Evolutionary conservation across 805 yeast genomes (phyloP).

Genomic region (Cyberlindnera maritima): DNA sequence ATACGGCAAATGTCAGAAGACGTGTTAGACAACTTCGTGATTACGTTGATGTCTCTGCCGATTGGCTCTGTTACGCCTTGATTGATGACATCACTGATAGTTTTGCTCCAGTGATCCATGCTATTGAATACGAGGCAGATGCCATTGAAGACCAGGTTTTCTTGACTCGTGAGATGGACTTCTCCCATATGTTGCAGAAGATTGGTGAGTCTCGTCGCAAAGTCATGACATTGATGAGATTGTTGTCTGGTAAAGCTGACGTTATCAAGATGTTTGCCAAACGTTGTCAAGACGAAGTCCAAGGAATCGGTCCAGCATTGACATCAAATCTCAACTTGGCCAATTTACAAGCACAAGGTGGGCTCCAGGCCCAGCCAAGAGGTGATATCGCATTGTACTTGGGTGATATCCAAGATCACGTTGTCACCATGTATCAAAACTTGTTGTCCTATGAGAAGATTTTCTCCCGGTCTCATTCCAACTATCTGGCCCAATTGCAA

Average conservation of each 20-base stretch:
- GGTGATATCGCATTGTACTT: conserved; percentile 88
- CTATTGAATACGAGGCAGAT: conserved; percentile 77
- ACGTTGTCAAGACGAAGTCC: conserved; percentile 74
- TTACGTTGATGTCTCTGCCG: conserved; percentile 73
- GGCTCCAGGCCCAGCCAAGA: conserved; percentile 56
- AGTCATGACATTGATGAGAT: conserved; percentile 89
- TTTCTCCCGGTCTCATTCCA: conserved; percentile 86
- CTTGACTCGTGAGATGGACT: conserved; percentile 70
- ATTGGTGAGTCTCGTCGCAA: conserved; percentile 89
- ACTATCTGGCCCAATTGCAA: conserved; percentile 90
- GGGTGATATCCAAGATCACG: conserved; percentile 97
- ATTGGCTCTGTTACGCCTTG: conserved; percentile 79
- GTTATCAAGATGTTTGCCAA: conserved; percentile 95
- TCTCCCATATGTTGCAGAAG: conserved; percentile 69
- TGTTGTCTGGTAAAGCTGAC: conserved; percentile 91
- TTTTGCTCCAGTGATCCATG: conserved; percentile 77
- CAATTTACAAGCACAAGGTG: conserved; percentile 25
- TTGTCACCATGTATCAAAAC: conserved; percentile 93
- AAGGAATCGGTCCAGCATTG: conserved; percentile 40
- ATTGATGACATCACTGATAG: conserved; percentile 86
- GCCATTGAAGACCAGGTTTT: conserved; percentile 81
- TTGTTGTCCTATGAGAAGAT: conserved; percentile 88
- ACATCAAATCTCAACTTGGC: conserved; percentile 39
- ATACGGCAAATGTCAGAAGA: conserved; percentile 83
- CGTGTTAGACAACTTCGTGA: conserved; percentile 78